Base-by-base conservation (phyloP, 2,329 filamentous ascomycete species). In the Lachnellula arida region DNA sequence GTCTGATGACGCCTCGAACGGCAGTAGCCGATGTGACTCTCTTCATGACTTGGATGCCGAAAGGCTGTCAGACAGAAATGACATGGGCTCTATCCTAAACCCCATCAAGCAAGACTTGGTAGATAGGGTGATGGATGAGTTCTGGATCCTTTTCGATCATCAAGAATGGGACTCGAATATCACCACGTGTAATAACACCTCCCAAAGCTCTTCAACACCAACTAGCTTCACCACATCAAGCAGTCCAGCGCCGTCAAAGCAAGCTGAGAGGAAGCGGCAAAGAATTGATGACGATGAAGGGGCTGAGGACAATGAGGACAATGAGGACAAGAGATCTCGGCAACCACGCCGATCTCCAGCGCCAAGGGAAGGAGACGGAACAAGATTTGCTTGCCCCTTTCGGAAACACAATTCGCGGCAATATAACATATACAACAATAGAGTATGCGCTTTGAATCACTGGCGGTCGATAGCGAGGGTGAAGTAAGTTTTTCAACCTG, bases 121-220 rank as follows among this genome's bases (percentile, higher is more conserved):
- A 11, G 56, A 61, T 34, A 48, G 44, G 7, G 52, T 61, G 5
- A 61, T 61, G 56, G 47, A 49, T 25, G 50, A 61, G 39, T 61
- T 61, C 37, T 59, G 54, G 53, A 40, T 44, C 14, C 34, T 61
- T 19, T 61, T 58, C 50, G 51, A 61, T 15, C 28, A 32, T 32
- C 50, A 61, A 19, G 50, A 48, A n/a, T 69, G 34, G 76, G 75
- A 2, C 71, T 70, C 17, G 68, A 67, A 2, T 73, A 70, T 2
- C 75, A 75, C 54, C 74, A 66, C 46, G 68, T 71, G 15, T 71
- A 69, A 19, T 65, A 73, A 19, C 70, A 70, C 1, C 62, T 76
- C 3, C 61, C 75, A 0, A 73, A 74, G 1, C 56, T 74, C n/a
- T 70, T 43, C 54, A 17, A 42, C 37, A 19, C 15, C 19, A 39